phyloP scores from a whole-genome alignment of 371 early-diverging fungal genomes.

The Nematocida ironsii region DNA sequence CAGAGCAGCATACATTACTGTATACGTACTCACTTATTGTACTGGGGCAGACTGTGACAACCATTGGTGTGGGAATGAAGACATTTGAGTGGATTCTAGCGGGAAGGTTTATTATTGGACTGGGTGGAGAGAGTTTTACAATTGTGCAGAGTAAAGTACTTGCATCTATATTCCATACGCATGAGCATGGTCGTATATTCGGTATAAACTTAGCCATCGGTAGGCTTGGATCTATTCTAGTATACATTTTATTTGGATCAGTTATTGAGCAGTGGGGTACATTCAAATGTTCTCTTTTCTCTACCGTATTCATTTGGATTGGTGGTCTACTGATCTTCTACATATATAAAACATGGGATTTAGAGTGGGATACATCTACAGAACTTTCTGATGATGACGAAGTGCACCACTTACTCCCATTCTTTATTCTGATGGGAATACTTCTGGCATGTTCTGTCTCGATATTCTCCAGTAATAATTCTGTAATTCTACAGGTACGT shows the following conservation, averaged over 20 bases:
- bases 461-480: slow-evolving; percentile 65
- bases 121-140: slow-evolving; percentile 75
- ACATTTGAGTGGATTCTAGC: slow-evolving; percentile 71
- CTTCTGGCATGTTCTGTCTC: slow-evolving; percentile 63
- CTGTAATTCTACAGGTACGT: slow-evolving; percentile 65
- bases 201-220: slow-evolving; percentile 72
- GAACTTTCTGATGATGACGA: slow-evolving; percentile 14
- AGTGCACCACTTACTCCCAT: slow-evolving; percentile 54
- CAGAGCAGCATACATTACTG: slow-evolving; percentile 69
- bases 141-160: slow-evolving; percentile 73
- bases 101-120: slow-evolving; percentile 74
- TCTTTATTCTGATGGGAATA: slow-evolving; percentile 58
- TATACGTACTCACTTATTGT: slow-evolving; percentile 71
- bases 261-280: slow-evolving; percentile 64
- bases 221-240: slow-evolving; percentile 73
- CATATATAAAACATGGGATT: slow-evolving; percentile 12
- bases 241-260: slow-evolving; percentile 71
- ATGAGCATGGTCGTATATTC: slow-evolving; percentile 73
- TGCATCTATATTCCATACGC: slow-evolving; percentile 71
- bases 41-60: slow-evolving; percentile 72
- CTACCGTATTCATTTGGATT: slow-evolving; percentile 37
- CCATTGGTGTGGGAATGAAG: slow-evolving; percentile 71
- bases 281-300: slow-evolving; percentile 27
- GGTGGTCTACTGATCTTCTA: slow-evolving; percentile 15
- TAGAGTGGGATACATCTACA: not conserved